These are phyloP conservation scores for Trichoderma virens DNA, from an alignment of 495 filamentous ascomycete species.

Conservation along the genomic window DNA sequence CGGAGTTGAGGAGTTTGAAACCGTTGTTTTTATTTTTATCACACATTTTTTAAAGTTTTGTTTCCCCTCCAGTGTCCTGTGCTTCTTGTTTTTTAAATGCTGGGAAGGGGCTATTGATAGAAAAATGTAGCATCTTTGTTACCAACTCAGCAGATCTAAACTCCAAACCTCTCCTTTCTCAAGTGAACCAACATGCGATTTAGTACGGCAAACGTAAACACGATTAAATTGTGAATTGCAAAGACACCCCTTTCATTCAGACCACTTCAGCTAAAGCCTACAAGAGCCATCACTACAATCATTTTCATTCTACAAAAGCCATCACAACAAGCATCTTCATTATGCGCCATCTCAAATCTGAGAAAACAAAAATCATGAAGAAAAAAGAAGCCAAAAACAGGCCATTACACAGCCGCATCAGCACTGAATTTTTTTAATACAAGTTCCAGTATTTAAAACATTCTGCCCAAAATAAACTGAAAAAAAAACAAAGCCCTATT, in stretches of 20 bases:
- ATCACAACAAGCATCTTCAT: too few species aligned
- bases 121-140: conserved; percentile 1
- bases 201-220: too few species aligned
- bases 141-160: neutral
- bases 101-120: neutral
- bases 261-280: neutral
- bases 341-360: neutral
- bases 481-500: neutral
- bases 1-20: conserved; percentile 8
- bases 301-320: too few species aligned
- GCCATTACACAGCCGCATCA: neutral
- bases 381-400: neutral
- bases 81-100: neutral
- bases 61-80: too few species aligned
- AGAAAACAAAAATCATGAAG: neutral
- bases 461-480: neutral
- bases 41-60: conserved; percentile 3
- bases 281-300: neutral
- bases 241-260: neutral
- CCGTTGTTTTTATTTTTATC: neutral
- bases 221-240: neutral
- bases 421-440: neutral
- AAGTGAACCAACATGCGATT: too few species aligned
- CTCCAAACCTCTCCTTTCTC: neutral
- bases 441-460: neutral